Evolutionary conservation across 352 stramenopile genomes (phyloP).

Genomic region (Phytophthora agathidicida): DNA sequence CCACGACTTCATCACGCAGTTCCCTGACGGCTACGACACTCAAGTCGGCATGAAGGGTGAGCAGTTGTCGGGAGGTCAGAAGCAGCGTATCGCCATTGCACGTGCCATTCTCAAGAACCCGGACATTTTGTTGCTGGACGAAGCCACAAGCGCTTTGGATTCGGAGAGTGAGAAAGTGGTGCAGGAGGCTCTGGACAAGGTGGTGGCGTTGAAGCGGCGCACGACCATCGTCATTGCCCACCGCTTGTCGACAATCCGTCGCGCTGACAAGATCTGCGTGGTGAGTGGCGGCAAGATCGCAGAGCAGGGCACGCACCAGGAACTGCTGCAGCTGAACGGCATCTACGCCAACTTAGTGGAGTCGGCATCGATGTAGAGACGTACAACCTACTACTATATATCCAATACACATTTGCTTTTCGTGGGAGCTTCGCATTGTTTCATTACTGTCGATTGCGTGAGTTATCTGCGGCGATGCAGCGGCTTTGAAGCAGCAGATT

Average conservation of each 20-base stretch:
- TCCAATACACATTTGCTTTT: no score
- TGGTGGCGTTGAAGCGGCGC: constrained; percentile 55
- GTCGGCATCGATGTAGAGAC: constrained; percentile 20
- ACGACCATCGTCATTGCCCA: constrained; percentile 95
- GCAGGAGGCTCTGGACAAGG: constrained; percentile 77
- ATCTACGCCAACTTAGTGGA: constrained; percentile 44
- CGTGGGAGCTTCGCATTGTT: no score
- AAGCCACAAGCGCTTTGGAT: constrained; percentile 90
- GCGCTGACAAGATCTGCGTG: constrained; percentile 95
- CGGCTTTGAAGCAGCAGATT: no score
- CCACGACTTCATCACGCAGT: constrained; percentile 91
- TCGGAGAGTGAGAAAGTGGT: constrained; percentile 84
- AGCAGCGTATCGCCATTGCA: constrained; percentile 91
- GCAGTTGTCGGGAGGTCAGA: constrained; percentile 69
- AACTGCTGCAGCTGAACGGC: constrained; percentile 70
- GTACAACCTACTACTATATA: no score
- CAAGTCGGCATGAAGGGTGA: constrained; percentile 94
- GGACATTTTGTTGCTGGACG: constrained; percentile 88
- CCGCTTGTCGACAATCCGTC: constrained; percentile 93
- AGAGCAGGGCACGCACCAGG: constrained; percentile 92
- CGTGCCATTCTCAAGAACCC: constrained; percentile 90
- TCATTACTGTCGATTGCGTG: no score
- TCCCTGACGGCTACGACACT: constrained; percentile 92
- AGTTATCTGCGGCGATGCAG: no score
- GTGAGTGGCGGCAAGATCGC: constrained; percentile 92